phyloP scores from a whole-genome alignment of 768 basidiomycete species.

The Tremella mesenterica region DNA sequence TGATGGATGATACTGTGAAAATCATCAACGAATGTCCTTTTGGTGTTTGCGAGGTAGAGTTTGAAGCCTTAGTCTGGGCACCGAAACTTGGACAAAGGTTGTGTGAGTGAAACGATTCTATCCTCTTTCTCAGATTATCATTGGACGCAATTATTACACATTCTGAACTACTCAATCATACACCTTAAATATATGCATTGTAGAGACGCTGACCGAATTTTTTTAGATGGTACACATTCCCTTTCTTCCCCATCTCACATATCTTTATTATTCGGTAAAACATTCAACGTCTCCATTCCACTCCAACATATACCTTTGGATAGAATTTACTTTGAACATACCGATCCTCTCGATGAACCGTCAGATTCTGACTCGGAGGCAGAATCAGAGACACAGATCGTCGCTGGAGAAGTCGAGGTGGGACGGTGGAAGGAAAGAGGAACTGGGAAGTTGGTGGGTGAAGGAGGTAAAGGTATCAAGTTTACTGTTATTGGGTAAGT shows the following conservation, averaged over 20 bases:
- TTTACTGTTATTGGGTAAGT: conserved; percentile 83
- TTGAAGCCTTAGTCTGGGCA: conserved; percentile 82
- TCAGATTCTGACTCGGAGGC: conserved; percentile 14
- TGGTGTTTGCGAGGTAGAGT: conserved; percentile 61
- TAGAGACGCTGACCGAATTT: too few species aligned
- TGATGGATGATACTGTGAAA: conserved; percentile 57
- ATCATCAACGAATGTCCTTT: conserved; percentile 81
- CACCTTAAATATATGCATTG: too few species aligned
- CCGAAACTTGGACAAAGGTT: conserved; percentile 73
- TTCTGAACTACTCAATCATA: background rate
- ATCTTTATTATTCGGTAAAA: conserved; percentile 77
- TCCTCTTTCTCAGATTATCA: background rate
- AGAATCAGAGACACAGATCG: conserved; percentile 21
- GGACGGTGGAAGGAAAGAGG: conserved; percentile 73
- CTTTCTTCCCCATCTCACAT: conserved; percentile 87
- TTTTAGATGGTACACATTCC: conserved; percentile 72
- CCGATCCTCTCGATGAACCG: conserved; percentile 39
- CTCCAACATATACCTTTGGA: conserved; percentile 77
- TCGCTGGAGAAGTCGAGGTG: conserved; percentile 47
- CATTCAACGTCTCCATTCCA: conserved; percentile 93
- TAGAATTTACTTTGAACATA: conserved; percentile 78
- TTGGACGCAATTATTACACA: conserved; percentile 1
- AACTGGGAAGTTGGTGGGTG: conserved; percentile 64
- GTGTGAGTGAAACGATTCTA: conserved; percentile 49
- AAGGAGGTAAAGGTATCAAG: conserved; percentile 57